phyloP scores from a whole-genome alignment of 345 rosid genomes.

The Eutrema heterophyllum region DNA sequence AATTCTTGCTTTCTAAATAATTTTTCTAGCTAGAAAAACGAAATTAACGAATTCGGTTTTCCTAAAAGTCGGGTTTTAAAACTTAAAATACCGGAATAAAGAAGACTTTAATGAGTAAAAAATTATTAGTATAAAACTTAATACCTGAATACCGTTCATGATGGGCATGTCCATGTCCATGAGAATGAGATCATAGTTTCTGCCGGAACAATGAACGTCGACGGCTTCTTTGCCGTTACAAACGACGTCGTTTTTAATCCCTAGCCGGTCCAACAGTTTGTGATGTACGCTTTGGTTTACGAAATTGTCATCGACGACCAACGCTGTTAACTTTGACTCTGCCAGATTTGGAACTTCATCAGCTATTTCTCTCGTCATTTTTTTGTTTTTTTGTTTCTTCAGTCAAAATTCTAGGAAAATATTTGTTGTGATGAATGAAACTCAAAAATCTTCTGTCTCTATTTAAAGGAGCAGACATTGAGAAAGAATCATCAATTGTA shows the following conservation, averaged over 20 bases:
- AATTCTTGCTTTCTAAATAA: neutral
- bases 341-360: slow-evolving; percentile 18
- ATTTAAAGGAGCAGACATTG: slow-evolving; percentile 2
- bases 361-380: neutral
- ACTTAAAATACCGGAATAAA: neutral
- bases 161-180: slow-evolving; percentile 94
- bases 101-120: neutral
- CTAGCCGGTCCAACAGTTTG: slow-evolving; percentile 46
- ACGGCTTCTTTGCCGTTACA: slow-evolving; percentile 71
- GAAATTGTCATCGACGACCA: slow-evolving; percentile 60
- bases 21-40: neutral
- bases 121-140: neutral
- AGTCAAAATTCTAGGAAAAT: neutral
- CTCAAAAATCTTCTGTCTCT: neutral
- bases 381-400: neutral
- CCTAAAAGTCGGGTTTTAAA: too few species aligned
- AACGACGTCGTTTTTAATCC: slow-evolving; percentile 45
- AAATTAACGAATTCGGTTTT: neutral
- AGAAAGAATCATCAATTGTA: slow-evolving; percentile 7
- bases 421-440: neutral
- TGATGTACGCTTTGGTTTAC: slow-evolving; percentile 50
- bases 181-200: slow-evolving; percentile 61
- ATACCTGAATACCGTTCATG: slow-evolving; percentile 82
- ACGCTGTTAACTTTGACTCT: slow-evolving; percentile 39
- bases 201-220: slow-evolving; percentile 53